These are phyloP conservation scores for Sporothrix dimorphospora DNA, from an alignment of 2,329 filamentous ascomycete species.

Conservation along the genomic window DNA sequence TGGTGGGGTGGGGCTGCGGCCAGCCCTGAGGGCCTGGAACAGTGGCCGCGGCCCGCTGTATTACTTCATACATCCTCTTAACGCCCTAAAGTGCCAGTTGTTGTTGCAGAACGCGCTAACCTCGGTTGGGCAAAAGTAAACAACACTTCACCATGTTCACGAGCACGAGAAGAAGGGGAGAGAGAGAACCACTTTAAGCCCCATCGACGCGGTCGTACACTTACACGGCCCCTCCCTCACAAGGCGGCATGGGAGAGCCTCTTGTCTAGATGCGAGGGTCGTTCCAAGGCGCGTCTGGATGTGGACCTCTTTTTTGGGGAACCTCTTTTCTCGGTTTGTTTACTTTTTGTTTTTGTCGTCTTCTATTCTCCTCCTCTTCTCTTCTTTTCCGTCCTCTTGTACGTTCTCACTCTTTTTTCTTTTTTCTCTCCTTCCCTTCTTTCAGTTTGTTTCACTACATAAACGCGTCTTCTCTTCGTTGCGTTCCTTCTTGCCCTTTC, in stretches of 20 bases:
- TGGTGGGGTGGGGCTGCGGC: too few relatives aligned
- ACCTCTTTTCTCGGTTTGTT: conserved; percentile 1
- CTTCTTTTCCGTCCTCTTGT: background rate
- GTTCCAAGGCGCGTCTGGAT: background rate
- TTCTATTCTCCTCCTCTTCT: background rate
- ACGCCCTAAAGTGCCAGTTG: background rate
- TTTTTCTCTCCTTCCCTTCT: background rate
- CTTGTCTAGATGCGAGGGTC: background rate
- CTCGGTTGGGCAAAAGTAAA: conserved; percentile 32
- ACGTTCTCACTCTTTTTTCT: background rate
- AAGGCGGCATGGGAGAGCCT: background rate
- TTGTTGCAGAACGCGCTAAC: conserved; percentile 23
- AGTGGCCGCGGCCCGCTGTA: background rate
- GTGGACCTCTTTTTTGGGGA: background rate
- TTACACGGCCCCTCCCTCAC: background rate
- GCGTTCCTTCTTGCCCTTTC: background rate
- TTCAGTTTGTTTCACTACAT: background rate
- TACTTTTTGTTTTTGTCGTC: conserved; percentile 8
- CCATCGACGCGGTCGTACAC: background rate
- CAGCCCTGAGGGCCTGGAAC: background rate
- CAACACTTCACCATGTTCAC: conserved; percentile 9
- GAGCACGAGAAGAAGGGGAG: background rate
- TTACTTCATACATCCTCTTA: background rate
- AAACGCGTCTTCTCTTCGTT: conserved; percentile 7
- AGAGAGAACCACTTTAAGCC: background rate